These are phyloP conservation scores for Phytopythium oedochilum DNA, from an alignment of 352 stramenopile species.

Conservation along the genomic window DNA sequence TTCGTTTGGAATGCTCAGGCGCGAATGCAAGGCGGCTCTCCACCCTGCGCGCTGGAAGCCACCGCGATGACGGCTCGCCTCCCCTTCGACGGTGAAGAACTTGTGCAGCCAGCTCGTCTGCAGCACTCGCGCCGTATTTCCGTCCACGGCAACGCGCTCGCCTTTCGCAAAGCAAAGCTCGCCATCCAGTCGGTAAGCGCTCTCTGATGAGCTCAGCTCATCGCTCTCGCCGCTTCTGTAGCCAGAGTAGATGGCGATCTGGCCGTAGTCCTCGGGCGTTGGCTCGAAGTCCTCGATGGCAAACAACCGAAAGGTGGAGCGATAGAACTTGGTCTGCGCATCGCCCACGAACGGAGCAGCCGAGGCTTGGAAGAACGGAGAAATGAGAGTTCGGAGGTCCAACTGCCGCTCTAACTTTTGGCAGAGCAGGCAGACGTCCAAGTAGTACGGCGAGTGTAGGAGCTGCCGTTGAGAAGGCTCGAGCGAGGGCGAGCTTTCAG, in stretches of 20 bases:
- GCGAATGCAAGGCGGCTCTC: not conserved
- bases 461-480: slow-evolving; percentile 4
- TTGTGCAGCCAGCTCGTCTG: slow-evolving; percentile 36
- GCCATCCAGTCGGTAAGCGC: slow-evolving; percentile 27
- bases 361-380: not conserved
- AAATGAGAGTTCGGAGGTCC: slow-evolving; percentile 15
- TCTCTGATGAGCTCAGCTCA: not conserved
- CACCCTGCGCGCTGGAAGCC: slow-evolving; percentile 13
- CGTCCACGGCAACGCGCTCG: slow-evolving; percentile 26
- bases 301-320: slow-evolving; percentile 33
- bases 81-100: slow-evolving; percentile 36
- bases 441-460: slow-evolving; percentile 28
- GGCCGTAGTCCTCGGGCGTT: slow-evolving; percentile 49
- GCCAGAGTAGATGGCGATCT: slow-evolving; percentile 36
- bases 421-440: slow-evolving; percentile 42
- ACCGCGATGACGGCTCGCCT: slow-evolving; percentile 30
- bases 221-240: not conserved
- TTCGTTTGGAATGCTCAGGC: not conserved
- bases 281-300: slow-evolving; percentile 36
- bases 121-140: slow-evolving; percentile 54
- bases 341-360: not conserved
- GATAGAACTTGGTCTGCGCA: slow-evolving; percentile 10
- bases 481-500: slow-evolving; percentile 7
- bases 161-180: slow-evolving; percentile 31
- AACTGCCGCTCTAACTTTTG: slow-evolving; percentile 15